Conservation (phyloP, 495 filamentous ascomycete genomes). For the Penicillium paradoxum region DNA sequence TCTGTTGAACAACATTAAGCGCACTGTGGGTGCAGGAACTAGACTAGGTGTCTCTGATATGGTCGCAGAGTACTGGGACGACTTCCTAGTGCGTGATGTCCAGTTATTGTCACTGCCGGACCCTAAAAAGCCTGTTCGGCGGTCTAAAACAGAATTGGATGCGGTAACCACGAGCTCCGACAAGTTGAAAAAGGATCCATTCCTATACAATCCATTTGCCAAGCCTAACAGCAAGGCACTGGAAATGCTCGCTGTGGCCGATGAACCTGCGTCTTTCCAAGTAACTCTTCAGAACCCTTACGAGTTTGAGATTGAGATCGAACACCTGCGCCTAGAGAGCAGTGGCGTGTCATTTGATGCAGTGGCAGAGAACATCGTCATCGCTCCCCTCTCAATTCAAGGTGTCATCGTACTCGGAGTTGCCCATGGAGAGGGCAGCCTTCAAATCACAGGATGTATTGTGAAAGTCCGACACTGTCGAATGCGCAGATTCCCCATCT, state of each 20-base stretch:
- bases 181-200: constrained; percentile 66
- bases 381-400: constrained; percentile 77
- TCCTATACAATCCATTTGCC: constrained; percentile 87
- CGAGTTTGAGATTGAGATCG: constrained; percentile 86
- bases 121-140: constrained; percentile 60
- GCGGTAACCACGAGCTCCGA: constrained; percentile 49
- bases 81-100: constrained; percentile 83
- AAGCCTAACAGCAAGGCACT: constrained; percentile 57
- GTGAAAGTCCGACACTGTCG: constrained; percentile 77
- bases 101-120: constrained; percentile 54
- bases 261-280: constrained; percentile 68
- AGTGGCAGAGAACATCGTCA: constrained; percentile 55
- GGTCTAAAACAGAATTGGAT: constrained; percentile 65
- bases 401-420: constrained; percentile 66
- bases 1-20: constrained; percentile 73
- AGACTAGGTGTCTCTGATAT: constrained; percentile 65
- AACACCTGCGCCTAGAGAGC: constrained; percentile 68
- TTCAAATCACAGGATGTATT: constrained; percentile 72
- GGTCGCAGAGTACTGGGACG: constrained; percentile 90
- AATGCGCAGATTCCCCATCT: constrained; percentile 78
- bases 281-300: constrained; percentile 90
- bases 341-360: constrained; percentile 67
- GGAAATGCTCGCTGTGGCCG: constrained; percentile 67
- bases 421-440: constrained; percentile 57
- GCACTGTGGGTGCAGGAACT: constrained; percentile 70